Evolutionary conservation across 2,329 filamentous ascomycete species (phyloP), one percentile per base, ranked within the genome.

Genomic region (Alternaria alternata): DNA sequence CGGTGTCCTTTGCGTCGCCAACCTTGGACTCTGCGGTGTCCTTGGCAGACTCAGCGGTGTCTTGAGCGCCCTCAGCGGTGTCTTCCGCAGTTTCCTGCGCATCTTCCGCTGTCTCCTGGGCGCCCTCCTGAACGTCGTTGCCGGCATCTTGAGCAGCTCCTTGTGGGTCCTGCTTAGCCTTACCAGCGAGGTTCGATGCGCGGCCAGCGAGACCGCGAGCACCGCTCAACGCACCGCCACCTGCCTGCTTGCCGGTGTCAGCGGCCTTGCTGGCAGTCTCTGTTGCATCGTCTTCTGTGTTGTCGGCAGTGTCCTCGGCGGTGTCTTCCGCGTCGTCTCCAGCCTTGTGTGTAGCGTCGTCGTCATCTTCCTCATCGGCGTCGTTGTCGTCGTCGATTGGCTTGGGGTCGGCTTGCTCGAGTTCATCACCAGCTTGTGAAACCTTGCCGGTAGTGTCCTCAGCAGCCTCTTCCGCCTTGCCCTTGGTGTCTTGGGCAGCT

Each of bases 201-300:
- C 81, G 80, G 61, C 79, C 81, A 65, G 82, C 81, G 22, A 83
- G 78, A 57, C 80, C 80, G 51, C 81, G 79, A 39, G 81, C 81
- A 59, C 80, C 79, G 60, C 77, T 80, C 64, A 82, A 61, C 16
- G 81, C 75, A 55, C 80, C 78, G 46, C 78, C 74, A 48, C 73
- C 74, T 28, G 72, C 63, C 63, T 78, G 65, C 65, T 79, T 70
- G 48, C 74, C 72, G 49, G 65, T 70, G 20, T 78, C 76, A 24
- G 75, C 72, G 20, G 76, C 73, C 22, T 78, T 72, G 63, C 70
- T 73, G 54, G 75, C 71, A 28, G 70, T 70, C 51, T 77, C 75
- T 38, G 70, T 70, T 9, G 65, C 70, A 58, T 82, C 78, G 59
- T 83, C 82, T 30, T 79, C 78, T 7, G 69, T 72, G 61, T 81